phyloP scores from a whole-genome alignment of 2,329 filamentous ascomycete species.

The Aspergillus sp. region DNA sequence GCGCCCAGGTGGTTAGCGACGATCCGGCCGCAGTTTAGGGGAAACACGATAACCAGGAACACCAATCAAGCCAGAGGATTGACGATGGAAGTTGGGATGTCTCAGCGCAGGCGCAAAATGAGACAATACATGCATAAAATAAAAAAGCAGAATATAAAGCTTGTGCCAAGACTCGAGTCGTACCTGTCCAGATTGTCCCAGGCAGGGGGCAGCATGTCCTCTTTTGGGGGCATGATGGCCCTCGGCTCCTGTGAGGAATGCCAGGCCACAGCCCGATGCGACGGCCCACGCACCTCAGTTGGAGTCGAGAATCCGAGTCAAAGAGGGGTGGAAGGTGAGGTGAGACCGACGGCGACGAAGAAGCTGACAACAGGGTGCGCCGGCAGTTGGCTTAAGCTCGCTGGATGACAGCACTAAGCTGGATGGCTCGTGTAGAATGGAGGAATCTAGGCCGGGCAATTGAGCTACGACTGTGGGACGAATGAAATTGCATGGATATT shows the following conservation, averaged over 20 bases:
- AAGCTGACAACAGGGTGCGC: slow-evolving; percentile 24
- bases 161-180: slow-evolving; percentile 28
- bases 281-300: slow-evolving; percentile 17
- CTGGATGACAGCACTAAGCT: slow-evolving; percentile 11
- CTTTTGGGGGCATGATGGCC: slow-evolving; percentile 47
- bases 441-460: slow-evolving; percentile 10
- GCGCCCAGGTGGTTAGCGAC: slow-evolving; percentile 53
- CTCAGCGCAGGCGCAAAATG: neutral
- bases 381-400: slow-evolving; percentile 27
- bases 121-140: neutral
- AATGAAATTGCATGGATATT: slow-evolving; percentile 18
- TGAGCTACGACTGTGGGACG: slow-evolving; percentile 11
- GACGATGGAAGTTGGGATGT: neutral
- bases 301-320: slow-evolving; percentile 10
- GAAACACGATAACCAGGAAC: neutral
- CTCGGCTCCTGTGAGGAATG: slow-evolving; percentile 36
- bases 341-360: slow-evolving; percentile 18
- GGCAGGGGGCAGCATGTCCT: slow-evolving; percentile 46
- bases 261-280: slow-evolving; percentile 23
- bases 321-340: slow-evolving; percentile 12
- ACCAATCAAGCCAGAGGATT: neutral
- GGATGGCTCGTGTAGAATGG: slow-evolving; percentile 4
- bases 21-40: slow-evolving; percentile 18
- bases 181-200: slow-evolving; percentile 49
- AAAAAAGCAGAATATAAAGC: neutral